Evolutionary conservation across 768 basidiomycete genomes (phyloP).

Genomic region (Leccinellum rugosiceps): DNA sequence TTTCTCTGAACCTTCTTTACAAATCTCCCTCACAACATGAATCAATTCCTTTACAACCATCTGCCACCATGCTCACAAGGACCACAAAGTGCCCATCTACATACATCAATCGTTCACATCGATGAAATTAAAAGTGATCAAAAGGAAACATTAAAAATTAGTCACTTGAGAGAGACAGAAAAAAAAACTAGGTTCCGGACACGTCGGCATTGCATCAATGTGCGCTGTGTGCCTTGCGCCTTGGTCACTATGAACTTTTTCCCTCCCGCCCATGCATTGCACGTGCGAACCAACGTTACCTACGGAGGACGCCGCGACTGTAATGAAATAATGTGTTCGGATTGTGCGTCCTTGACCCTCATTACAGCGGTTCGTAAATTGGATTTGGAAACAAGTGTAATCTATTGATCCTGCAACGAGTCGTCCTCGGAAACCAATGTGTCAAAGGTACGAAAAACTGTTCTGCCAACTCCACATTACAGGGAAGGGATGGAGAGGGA

Average conservation of each 20-base stretch:
- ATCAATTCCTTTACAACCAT: not conserved
- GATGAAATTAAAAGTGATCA: not conserved
- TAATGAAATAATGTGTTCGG: not conserved
- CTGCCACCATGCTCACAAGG: not conserved
- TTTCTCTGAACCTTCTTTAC: not conserved
- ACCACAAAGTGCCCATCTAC: not conserved
- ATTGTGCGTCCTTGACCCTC: not conserved
- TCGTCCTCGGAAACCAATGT: not conserved
- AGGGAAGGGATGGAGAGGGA: not conserved
- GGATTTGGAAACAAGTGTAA: not conserved
- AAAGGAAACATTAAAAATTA: not conserved
- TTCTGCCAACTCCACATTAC: not conserved
- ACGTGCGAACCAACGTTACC: not conserved
- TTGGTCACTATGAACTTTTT: not conserved
- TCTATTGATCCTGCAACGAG: not conserved
- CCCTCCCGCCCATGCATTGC: not conserved
- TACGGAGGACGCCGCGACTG: not conserved
- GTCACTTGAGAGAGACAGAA: not conserved
- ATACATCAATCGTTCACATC: not conserved
- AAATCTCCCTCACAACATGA: not conserved
- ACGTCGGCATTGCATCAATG: conserved; percentile 13
- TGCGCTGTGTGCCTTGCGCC: not conserved
- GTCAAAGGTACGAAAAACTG: not conserved
- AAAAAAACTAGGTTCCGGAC: conserved; percentile 29
- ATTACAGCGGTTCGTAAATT: not conserved